These are phyloP conservation scores for Petunia hybrid DNA, from an alignment of 305 asterid species.

Conservation along the genomic window DNA sequence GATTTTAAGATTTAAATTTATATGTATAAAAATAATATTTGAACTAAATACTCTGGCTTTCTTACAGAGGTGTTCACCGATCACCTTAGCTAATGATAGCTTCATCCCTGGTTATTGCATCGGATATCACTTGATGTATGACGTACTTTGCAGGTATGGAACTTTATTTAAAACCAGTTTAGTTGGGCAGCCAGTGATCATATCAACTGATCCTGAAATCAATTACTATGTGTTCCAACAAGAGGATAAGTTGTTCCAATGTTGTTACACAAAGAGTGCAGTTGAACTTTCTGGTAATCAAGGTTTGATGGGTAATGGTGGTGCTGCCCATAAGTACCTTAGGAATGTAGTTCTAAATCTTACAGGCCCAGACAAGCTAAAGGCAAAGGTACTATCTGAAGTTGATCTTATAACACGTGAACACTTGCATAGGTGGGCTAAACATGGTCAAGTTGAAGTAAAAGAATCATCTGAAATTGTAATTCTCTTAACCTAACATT, in stretches of 20 bases:
- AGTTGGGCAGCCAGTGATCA: conserved; percentile 32
- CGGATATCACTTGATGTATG: too few relatives aligned
- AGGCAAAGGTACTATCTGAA: not conserved
- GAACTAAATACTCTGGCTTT: too few relatives aligned
- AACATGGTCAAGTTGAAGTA: not conserved
- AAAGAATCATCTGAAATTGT: conserved; percentile 27
- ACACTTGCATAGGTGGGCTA: conserved; percentile 29
- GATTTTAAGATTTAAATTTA: too few relatives aligned
- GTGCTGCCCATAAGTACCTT: conserved; percentile 34
- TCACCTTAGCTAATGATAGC: too few relatives aligned
- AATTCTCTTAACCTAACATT: not conserved
- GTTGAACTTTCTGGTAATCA: conserved; percentile 11
- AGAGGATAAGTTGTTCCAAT: conserved; percentile 34
- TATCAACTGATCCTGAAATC: conserved; percentile 33
- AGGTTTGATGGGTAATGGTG: conserved; percentile 14
- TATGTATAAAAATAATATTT: too few relatives aligned
- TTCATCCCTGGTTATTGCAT: too few relatives aligned
- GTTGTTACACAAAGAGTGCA: conserved; percentile 33
- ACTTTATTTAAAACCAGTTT: conserved; percentile 35
- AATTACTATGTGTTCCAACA: conserved; percentile 34
- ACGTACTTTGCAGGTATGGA: conserved; percentile 33
- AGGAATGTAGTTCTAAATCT: conserved; percentile 27
- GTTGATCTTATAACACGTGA: conserved; percentile 26
- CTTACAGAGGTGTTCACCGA: too few relatives aligned
- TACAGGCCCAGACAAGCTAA: conserved; percentile 32